Base-by-base conservation (phyloP, 352 stramenopile species). In the Pythium angustatum region DNA sequence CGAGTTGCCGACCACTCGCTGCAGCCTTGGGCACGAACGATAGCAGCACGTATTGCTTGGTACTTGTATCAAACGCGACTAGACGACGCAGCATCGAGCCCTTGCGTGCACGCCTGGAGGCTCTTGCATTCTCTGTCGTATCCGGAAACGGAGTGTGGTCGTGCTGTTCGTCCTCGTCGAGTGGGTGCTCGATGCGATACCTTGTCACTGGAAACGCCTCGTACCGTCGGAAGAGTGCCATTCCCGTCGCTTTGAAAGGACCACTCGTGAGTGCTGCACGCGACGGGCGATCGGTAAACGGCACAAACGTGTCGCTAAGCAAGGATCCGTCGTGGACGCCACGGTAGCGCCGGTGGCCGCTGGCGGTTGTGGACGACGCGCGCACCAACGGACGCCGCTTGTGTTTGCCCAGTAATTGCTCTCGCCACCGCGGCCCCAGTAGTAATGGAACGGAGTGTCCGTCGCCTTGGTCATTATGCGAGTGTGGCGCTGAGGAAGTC, bases 1-100 rank as follows among this genome's bases (percentile, higher is more conserved):
- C 68, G 51, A 88, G 67, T 61, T 88, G 78, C 70, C 68, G 73
- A 19, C n/a, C 40, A 33, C 55, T 70, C n/a, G 63, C 63, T 3
- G 56, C 26, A 7, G 63, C 34, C 57, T 65, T 70, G 38, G 49
- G 49, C 30, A 70, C 49, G 21, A 49, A n/a, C n/a, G 55, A 65
- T 11, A 70, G 48, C 31, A 64, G 55, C 30, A 70, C 63, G 19
- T 70, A 43, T 0, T 31, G 40, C 47, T 64, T 50, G 12, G 47
- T 26, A 14, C 60, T 12, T n/a, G 12, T n/a, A 43, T 70, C 63
- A 14, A 45, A 61, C 33, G 63, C 63, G 8, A 70, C 56, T 24
- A 62, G 62, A 14, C 27, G 27, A 27, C 19, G 14, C 3, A 21
- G 24, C 17, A n/a, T 10, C 22, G 45, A 43, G 6, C 43, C 2